These are phyloP conservation scores for Sarocladium strictum DNA, from an alignment of 2,329 filamentous ascomycete species.

Conservation along the genomic window DNA sequence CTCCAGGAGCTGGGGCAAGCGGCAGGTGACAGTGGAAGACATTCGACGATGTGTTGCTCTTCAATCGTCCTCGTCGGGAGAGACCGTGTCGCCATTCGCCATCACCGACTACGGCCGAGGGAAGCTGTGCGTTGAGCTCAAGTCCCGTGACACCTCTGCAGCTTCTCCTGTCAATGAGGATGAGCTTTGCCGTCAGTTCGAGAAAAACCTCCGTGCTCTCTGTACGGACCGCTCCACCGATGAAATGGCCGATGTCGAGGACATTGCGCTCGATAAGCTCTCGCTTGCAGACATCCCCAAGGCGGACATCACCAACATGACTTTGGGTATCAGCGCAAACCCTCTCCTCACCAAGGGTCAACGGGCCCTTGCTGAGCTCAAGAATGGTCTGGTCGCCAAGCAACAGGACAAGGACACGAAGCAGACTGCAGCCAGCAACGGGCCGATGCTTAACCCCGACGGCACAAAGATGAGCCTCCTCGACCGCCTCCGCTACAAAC, in stretches of 20 bases:
- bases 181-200: slow-evolving; percentile 49
- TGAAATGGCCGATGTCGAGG: slow-evolving; percentile 23
- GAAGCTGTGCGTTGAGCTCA: slow-evolving; percentile 54
- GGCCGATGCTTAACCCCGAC: slow-evolving; percentile 32
- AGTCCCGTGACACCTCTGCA: slow-evolving; percentile 17
- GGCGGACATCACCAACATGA: slow-evolving; percentile 27
- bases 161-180: slow-evolving; percentile 40
- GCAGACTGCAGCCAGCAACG: slow-evolving; percentile 24
- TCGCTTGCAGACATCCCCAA: slow-evolving; percentile 45
- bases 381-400: slow-evolving; percentile 50
- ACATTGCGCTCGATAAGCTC: slow-evolving; percentile 42
- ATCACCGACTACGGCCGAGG: slow-evolving; percentile 47
- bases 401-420: slow-evolving; percentile 40
- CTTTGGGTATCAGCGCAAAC: slow-evolving; percentile 36
- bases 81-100: slow-evolving; percentile 31
- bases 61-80: slow-evolving; percentile 30
- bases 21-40: slow-evolving; percentile 59
- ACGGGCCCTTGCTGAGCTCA: slow-evolving; percentile 62
- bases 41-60: slow-evolving; percentile 62
- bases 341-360: slow-evolving; percentile 61
- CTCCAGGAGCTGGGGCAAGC: slow-evolving; percentile 66
- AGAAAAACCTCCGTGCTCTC: slow-evolving; percentile 39
- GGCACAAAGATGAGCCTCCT: slow-evolving; percentile 60
- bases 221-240: slow-evolving; percentile 32
- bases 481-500: slow-evolving; percentile 70